Conservation (phyloP, 768 basidiomycete genomes). For the Sutorius australiensis region DNA sequence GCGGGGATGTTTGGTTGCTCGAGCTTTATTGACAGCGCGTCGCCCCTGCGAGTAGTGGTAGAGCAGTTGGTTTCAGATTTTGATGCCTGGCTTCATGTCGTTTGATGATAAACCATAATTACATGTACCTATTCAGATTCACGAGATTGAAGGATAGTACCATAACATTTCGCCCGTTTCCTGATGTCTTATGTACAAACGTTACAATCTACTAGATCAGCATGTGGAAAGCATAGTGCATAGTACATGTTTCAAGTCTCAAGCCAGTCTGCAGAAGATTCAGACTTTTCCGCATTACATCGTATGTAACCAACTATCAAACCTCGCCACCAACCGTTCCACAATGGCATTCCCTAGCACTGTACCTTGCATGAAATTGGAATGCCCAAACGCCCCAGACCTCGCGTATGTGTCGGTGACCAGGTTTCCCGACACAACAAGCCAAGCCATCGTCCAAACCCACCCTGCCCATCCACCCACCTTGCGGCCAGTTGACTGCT, state of each 20-base stretch:
- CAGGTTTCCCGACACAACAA: background rate
- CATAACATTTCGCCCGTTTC: background rate
- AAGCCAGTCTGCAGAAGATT: background rate
- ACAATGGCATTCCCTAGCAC: background rate
- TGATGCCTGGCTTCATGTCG: too few relatives aligned
- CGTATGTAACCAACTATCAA: slow-evolving; percentile 4
- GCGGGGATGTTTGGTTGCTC: too few relatives aligned
- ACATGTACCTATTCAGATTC: too few relatives aligned
- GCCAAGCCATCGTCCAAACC: background rate
- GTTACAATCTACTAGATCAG: background rate
- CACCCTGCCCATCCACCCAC: background rate
- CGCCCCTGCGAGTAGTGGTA: too few relatives aligned
- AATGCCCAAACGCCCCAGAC: background rate
- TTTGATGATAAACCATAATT: background rate
- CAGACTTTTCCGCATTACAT: background rate
- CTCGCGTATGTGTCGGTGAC: background rate
- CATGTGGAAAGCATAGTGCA: too few relatives aligned
- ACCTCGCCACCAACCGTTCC: slow-evolving; percentile 1
- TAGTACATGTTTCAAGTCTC: background rate
- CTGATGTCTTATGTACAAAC: background rate
- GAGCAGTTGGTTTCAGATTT: too few relatives aligned
- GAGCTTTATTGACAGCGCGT: too few relatives aligned
- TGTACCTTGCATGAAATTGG: background rate
- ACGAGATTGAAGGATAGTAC: background rate
- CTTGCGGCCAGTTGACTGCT: background rate